These are phyloP conservation scores for Mrakia gelida DNA, from an alignment of 768 basidiomycete species.

Conservation along the genomic window DNA sequence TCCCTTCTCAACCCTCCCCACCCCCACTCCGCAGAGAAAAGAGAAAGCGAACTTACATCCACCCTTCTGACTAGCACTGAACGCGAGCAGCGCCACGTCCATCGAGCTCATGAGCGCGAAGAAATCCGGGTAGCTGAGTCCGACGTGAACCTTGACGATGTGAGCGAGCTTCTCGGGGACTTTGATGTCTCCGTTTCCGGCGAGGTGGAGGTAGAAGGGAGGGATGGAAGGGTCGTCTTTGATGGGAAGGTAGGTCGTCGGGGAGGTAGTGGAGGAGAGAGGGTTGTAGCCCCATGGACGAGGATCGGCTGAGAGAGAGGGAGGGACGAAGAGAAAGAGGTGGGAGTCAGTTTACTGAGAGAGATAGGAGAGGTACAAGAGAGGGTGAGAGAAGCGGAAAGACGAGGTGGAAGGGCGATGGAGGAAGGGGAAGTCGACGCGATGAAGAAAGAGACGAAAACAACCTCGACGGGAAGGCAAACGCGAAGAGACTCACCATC, in stretches of 20 bases:
- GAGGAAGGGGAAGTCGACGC: too few relatives aligned
- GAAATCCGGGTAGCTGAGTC: constrained; percentile 47
- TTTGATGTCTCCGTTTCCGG: constrained; percentile 29
- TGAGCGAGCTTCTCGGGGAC: constrained; percentile 47
- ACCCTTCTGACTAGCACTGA: constrained; percentile 38
- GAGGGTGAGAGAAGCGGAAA: not conserved
- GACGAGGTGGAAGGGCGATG: too few relatives aligned
- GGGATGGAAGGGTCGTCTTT: constrained; percentile 19
- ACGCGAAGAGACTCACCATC: constrained; percentile 37
- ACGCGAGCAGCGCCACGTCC: constrained; percentile 51
- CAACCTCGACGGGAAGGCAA: not conserved
- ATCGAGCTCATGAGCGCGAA: constrained; percentile 46
- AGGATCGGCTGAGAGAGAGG: constrained; percentile 12
- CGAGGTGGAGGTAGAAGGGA: constrained; percentile 30
- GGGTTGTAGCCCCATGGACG: constrained; percentile 29
- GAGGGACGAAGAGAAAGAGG: constrained; percentile 14
- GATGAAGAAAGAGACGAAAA: not conserved
- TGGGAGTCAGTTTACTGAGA: too few relatives aligned
- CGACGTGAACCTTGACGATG: constrained; percentile 45
- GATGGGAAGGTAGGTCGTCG: constrained; percentile 10
- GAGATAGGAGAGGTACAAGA: not conserved
- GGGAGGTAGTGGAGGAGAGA: not conserved
- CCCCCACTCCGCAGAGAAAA: not conserved
- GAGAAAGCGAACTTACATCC: constrained; percentile 38
- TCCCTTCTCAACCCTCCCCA: not conserved